A percentile compares a stretch with the other conserved stretches of the same genome.
Evolutionary conservation across 2,329 filamentous ascomycete genomes (phyloP).

Genomic region (Stemphylium beticola): DNA sequence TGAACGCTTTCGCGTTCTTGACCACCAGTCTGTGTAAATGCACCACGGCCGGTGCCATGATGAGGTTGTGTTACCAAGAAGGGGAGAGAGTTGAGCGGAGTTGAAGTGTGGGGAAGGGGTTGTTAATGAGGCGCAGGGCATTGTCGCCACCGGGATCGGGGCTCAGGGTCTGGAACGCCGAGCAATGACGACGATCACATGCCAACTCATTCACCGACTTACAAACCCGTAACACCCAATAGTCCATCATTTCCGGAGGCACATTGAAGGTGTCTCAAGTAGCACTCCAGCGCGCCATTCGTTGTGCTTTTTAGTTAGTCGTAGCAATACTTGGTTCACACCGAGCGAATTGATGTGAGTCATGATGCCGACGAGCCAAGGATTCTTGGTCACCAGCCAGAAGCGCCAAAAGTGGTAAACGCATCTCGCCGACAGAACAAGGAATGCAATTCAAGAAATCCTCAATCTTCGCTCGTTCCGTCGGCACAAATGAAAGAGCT

Average conservation of each 20-base stretch:
- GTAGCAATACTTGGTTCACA: background rate
- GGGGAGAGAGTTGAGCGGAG: constrained; percentile 16
- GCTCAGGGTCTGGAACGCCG: constrained; percentile 17
- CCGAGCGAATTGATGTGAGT: background rate
- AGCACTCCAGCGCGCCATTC: too few species aligned
- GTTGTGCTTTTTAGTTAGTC: background rate
- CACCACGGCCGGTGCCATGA: constrained; percentile 49
- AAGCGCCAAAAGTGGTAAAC: background rate
- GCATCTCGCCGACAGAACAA: background rate
- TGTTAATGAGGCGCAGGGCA: constrained; percentile 30
- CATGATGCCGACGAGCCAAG: background rate
- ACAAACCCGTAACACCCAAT: background rate
- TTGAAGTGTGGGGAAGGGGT: constrained; percentile 26
- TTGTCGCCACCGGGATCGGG: constrained; percentile 19
- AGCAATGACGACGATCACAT: constrained; percentile 27
- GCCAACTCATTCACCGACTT: constrained; percentile 10
- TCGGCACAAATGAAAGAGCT: background rate
- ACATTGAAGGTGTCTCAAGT: background rate
- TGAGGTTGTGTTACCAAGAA: constrained; percentile 29
- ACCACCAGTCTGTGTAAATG: constrained; percentile 50
- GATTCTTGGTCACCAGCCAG: background rate
- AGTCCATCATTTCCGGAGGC: too few species aligned
- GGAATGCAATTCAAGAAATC: background rate
- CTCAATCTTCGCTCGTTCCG: background rate
- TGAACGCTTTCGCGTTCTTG: constrained; percentile 51